These are phyloP conservation scores for Xylaria intraflava DNA, from an alignment of 495 filamentous ascomycete species.

Conservation along the genomic window DNA sequence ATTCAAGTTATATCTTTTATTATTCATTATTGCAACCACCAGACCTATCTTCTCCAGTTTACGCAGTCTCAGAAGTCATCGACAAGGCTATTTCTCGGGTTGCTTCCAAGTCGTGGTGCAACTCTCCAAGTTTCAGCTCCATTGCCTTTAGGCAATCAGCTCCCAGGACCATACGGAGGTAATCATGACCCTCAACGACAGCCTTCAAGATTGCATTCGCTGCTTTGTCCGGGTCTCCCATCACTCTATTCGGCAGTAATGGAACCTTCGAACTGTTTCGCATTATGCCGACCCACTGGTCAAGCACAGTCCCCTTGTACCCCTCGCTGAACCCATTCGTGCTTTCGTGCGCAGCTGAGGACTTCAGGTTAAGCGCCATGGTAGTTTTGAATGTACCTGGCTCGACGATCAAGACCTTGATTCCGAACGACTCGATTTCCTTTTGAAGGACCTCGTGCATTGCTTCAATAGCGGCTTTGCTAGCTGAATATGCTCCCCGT, in stretches of 20 bases:
- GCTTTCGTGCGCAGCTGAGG: slow-evolving; percentile 17
- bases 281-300: slow-evolving; percentile 1
- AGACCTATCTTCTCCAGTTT: too few species aligned
- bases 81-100: not conserved
- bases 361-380: slow-evolving; percentile 16
- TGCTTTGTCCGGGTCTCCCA: slow-evolving; percentile 39
- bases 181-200: slow-evolving; percentile 5
- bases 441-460: slow-evolving; percentile 30
- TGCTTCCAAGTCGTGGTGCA: not conserved
- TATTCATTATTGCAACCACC: too few species aligned
- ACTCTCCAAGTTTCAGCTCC: not conserved
- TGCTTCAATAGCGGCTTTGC: slow-evolving; percentile 38
- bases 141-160: not conserved
- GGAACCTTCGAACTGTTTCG: not conserved
- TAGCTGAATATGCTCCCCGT: slow-evolving; percentile 34
- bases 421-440: slow-evolving; percentile 39
- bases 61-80: not conserved
- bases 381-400: slow-evolving; percentile 38
- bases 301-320: slow-evolving; percentile 13
- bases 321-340: slow-evolving; percentile 12
- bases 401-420: slow-evolving; percentile 41
- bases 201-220: slow-evolving; percentile 36
- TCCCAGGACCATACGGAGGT: slow-evolving; percentile 9
- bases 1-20: too few species aligned
- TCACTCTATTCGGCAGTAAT: not conserved